phyloP scores from a whole-genome alignment of 345 rosid species.

The Pistacia integerrima region DNA sequence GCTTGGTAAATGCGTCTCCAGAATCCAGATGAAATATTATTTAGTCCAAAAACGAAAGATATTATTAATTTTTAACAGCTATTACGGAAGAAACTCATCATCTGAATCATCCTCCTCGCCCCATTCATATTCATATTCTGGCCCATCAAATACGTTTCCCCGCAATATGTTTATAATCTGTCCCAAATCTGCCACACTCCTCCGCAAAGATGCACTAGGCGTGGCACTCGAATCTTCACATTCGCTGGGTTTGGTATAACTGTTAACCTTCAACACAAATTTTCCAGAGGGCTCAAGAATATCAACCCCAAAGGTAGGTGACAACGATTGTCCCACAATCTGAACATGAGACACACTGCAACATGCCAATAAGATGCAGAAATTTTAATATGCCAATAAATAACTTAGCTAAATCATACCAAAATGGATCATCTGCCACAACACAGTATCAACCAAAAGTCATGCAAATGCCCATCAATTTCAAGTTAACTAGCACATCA shows the following conservation, averaged over 20 bases:
- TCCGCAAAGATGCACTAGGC: constrained; percentile 16
- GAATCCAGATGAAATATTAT: background rate
- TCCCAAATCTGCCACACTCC: constrained; percentile 44
- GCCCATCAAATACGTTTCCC: constrained; percentile 39
- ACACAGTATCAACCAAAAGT: background rate
- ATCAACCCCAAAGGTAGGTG: constrained; percentile 48
- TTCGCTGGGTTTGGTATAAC: constrained; percentile 38
- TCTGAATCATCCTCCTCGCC: constrained; percentile 48
- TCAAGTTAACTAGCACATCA: background rate
- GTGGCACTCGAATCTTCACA: constrained; percentile 17
- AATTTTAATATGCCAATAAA: background rate
- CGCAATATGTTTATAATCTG: constrained; percentile 49
- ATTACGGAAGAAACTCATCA: constrained; percentile 33
- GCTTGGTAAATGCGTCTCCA: background rate
- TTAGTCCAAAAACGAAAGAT: background rate
- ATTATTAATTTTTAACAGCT: background rate
- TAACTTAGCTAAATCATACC: background rate
- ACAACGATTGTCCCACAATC: constrained; percentile 63
- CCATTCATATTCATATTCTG: constrained; percentile 41
- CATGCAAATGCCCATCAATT: no score
- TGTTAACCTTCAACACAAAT: constrained; percentile 50
- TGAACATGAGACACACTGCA: constrained; percentile 79
- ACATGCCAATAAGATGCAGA: constrained; percentile 18
- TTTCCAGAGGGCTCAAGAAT: constrained; percentile 48
- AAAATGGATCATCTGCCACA: background rate